Conservation (phyloP, 129 eudicot genomes). For the Flaveria robusta region DNA sequence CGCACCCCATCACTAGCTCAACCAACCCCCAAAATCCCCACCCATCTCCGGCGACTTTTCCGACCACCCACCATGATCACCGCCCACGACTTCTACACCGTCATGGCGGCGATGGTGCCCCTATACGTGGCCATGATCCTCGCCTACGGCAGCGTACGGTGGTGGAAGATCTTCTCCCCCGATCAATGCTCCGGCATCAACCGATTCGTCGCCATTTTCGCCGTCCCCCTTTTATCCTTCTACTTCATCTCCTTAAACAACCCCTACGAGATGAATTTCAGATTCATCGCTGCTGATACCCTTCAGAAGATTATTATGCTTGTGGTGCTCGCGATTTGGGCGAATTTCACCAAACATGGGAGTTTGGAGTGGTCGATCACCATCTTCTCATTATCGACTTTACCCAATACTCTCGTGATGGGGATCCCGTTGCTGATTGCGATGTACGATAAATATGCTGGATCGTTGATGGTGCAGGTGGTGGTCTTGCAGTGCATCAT, state of each 20-base stretch:
- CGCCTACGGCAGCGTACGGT: conserved; percentile 92
- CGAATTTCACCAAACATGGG: conserved; percentile 59
- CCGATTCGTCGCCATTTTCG: conserved; percentile 82
- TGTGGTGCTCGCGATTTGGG: conserved; percentile 60
- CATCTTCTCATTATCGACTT: conserved; percentile 65
- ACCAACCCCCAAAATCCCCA: neutral
- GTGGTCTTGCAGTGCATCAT: conserved; percentile 85
- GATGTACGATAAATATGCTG: conserved; percentile 70
- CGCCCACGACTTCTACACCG: conserved; percentile 83
- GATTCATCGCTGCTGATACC: conserved; percentile 81
- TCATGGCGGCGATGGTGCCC: conserved; percentile 81
- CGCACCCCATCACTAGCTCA: conserved; percentile 11
- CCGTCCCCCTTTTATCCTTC: conserved; percentile 79
- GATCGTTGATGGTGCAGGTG: conserved; percentile 85
- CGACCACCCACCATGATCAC: conserved; percentile 46
- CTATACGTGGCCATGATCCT: conserved; percentile 94
- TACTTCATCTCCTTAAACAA: conserved; percentile 79
- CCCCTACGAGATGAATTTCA: conserved; percentile 79
- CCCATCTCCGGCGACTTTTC: too few species aligned
- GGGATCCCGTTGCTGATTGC: conserved; percentile 86
- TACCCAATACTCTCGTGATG: conserved; percentile 88
- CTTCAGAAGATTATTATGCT: conserved; percentile 80
- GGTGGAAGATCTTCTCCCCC: conserved; percentile 94
- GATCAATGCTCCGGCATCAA: conserved; percentile 96
- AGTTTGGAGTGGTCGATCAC: conserved; percentile 84